Base-by-base conservation (phyloP, 108 stramenopile species). In the Nitzschia sp. region DNA sequence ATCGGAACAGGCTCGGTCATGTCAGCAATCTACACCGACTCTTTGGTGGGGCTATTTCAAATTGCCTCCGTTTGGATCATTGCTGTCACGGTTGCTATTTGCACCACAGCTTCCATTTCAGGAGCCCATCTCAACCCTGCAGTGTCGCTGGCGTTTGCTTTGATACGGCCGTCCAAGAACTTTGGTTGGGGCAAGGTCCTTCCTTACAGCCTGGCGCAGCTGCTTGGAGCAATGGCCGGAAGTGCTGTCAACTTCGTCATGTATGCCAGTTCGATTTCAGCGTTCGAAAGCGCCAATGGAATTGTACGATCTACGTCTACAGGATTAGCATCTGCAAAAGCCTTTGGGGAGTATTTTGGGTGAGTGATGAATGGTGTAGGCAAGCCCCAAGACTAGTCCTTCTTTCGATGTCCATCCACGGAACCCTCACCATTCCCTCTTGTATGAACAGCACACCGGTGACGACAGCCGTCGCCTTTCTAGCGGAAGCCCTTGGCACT, bases 71-170 rank as follows among this genome's bases (percentile, higher is more conserved):
- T 82, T 17, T 88, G 86, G 86, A 53, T 70, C 35, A 74, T 84
- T 66, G 86, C 81, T 25, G 81, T 88, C 17, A 76, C 86, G 0
- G 47, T 82, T 8, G 86, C 77, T 31, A 82, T 88, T 68, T 53
- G 63, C 24, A 68, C 80, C 5, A 78, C 83, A 4, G 82, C 74
- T 15, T 35, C 46, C 25, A 76, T 82, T 55, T 77, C 75, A 5
- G 81, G 81, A 19, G 81, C 81, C 17, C 75, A 83, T 54, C 59
- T 87, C 35, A 87, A 87, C 72, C 86, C 86, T 24, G 84, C 81
- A 1, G 49, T 68, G 31, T 75, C 66, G 26, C 48, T 67, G n/a
- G 68, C 82, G 6, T 82, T 87, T 57, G 73, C 76, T 1, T 19
- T 79, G 9, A 11, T 84, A 15, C 64, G 86, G 57, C 72, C 72